Conservation (phyloP, 225 moss, liverwort and hornwort genomes). For the Pleurozium schreberi region DNA sequence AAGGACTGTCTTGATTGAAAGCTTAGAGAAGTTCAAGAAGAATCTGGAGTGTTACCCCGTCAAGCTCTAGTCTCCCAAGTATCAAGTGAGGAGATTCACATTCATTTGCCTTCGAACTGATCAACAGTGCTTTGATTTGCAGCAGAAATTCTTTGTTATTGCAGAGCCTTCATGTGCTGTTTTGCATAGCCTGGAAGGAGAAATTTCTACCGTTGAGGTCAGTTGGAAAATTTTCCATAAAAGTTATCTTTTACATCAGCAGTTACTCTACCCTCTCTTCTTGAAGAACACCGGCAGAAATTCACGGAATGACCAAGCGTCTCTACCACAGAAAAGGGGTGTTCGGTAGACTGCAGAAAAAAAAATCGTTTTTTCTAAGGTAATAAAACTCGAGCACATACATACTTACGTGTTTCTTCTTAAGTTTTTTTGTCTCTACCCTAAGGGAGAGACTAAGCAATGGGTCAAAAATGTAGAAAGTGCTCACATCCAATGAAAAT, state of each 20-base stretch:
- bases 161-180: not conserved
- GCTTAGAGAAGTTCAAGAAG: conserved; percentile 25
- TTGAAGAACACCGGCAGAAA: not conserved
- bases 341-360: not conserved
- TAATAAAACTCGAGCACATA: not conserved
- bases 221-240: not conserved
- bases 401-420: not conserved
- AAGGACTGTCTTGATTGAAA: conserved; percentile 6
- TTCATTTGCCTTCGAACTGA: not conserved
- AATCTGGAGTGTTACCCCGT: conserved; percentile 10
- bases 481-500: not conserved
- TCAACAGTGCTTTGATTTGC: not conserved
- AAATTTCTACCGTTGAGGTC: not conserved
- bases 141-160: not conserved
- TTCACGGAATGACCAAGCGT: not conserved
- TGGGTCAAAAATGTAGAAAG: not conserved
- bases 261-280: not conserved
- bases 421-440: not conserved
- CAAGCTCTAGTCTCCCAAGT: not conserved
- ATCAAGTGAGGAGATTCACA: not conserved
- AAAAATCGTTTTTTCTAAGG: not conserved
- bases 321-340: not conserved
- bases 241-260: not conserved
- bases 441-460: not conserved
- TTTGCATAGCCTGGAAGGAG: not conserved